phyloP scores from a whole-genome alignment of 2,329 filamentous ascomycete species.

The Trichoderma atrobrunneum region DNA sequence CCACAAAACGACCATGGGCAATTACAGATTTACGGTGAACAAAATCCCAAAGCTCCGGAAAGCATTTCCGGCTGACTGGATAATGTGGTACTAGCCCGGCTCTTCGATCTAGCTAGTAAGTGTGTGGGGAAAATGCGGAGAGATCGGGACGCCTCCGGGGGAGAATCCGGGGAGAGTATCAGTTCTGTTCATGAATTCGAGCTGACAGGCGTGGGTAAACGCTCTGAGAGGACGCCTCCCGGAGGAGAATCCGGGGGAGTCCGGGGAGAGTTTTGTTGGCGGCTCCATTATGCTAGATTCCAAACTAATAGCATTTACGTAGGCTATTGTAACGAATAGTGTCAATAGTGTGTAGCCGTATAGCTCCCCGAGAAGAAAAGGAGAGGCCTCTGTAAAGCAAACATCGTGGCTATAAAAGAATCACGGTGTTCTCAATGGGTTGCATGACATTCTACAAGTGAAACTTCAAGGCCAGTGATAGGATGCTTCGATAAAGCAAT shows the following conservation, averaged over 20 bases:
- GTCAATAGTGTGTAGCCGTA: neutral
- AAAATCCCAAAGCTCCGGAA: neutral
- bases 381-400: neutral
- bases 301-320: neutral
- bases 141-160: neutral
- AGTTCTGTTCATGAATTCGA: neutral
- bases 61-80: neutral
- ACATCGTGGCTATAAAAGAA: neutral
- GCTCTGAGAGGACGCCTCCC: neutral
- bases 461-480: neutral
- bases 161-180: neutral
- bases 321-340: neutral
- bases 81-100: neutral
- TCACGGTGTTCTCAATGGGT: neutral
- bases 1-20: neutral
- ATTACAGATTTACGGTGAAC: neutral
- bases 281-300: neutral
- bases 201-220: constrained; percentile 1
- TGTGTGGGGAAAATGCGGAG: neutral
- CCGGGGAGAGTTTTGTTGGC: constrained; percentile 2
- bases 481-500: neutral
- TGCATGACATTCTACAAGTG: neutral
- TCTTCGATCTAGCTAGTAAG: neutral
- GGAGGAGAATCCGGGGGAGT: constrained; percentile 9
- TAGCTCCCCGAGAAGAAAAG: constrained; percentile 4